Conservation (phyloP, 345 rosid genomes). For the Kandelia obovata region DNA sequence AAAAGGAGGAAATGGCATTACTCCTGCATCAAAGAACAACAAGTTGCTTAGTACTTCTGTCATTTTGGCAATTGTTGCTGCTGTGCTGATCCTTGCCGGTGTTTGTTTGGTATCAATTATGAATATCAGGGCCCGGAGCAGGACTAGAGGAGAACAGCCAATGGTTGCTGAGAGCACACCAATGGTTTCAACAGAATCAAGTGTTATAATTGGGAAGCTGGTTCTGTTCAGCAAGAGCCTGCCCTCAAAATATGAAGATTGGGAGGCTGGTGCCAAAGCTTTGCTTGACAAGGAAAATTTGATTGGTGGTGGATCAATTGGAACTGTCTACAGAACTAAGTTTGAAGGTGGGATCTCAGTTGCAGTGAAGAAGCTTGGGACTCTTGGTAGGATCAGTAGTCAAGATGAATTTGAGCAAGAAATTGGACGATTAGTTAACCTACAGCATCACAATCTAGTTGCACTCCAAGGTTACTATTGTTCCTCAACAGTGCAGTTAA, state of each 20-base stretch:
- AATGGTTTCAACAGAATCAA: constrained; percentile 60
- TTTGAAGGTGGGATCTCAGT: constrained; percentile 89
- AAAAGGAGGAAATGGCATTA: constrained; percentile 24
- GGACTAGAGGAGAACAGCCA: constrained; percentile 41
- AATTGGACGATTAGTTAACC: constrained; percentile 68
- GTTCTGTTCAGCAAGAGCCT: constrained; percentile 90
- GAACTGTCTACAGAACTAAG: constrained; percentile 71
- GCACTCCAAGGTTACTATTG: constrained; percentile 88
- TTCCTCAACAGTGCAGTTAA: constrained; percentile 76
- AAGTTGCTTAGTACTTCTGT: constrained; percentile 66
- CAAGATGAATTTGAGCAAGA: constrained; percentile 95
- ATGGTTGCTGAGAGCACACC: constrained; percentile 74
- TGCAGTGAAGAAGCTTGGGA: constrained; percentile 91
- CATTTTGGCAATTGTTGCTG: constrained; percentile 78
- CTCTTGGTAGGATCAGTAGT: constrained; percentile 75
- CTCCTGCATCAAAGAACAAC: constrained; percentile 33
- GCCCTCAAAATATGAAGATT: constrained; percentile 92
- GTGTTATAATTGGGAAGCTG: constrained; percentile 75
- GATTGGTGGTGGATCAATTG: constrained; percentile 84
- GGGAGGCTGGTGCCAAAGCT: constrained; percentile 92
- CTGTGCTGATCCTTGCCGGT: constrained; percentile 76
- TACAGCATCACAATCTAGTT: constrained; percentile 69
- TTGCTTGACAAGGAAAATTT: constrained; percentile 84
- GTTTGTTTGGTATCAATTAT: constrained; percentile 72
- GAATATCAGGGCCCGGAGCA: constrained; percentile 72